A percentile compares a stretch with the other conserved stretches of the same genome.
Conservation (phyloP, 1,284 basidiomycete species). For the Rhizoctonia solani region DNA sequence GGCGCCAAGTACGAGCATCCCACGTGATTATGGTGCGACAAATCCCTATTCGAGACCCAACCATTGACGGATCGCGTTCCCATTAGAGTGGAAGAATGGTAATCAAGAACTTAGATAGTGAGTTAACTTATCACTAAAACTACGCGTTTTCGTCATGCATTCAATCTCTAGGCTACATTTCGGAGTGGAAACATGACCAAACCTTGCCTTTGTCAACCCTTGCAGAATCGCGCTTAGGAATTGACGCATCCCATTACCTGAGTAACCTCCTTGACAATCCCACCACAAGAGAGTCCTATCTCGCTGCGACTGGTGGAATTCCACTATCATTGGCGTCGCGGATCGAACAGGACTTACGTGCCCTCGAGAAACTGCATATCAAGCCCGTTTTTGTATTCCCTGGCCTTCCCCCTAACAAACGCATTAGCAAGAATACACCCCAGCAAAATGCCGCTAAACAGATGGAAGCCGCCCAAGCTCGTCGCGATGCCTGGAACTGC, state of each 20-base stretch:
- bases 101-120: slow-evolving; percentile 34
- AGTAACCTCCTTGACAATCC: slow-evolving; percentile 76
- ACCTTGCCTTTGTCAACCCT: slow-evolving; percentile 82
- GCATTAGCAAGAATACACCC: slow-evolving; percentile 52
- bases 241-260: slow-evolving; percentile 94
- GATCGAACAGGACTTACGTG: slow-evolving; percentile 90
- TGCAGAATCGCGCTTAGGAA: slow-evolving; percentile 91
- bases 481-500: slow-evolving; percentile 83
- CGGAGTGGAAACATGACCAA: slow-evolving; percentile 85
- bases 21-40: not conserved
- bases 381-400: slow-evolving; percentile 98
- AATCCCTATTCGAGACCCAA: not conserved
- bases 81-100: slow-evolving; percentile 10
- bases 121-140: not conserved
- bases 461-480: slow-evolving; percentile 69
- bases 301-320: slow-evolving; percentile 92
- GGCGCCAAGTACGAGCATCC: not conserved
- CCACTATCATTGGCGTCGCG: slow-evolving; percentile 83
- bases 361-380: slow-evolving; percentile 88
- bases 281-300: slow-evolving; percentile 79
- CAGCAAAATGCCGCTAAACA: slow-evolving; percentile 54
- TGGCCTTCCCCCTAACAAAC: slow-evolving; percentile 74
- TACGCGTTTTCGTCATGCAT: not conserved
- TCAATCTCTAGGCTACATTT: slow-evolving; percentile 68
- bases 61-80: slow-evolving; percentile 26